Percentiles rank a stretch among this genome's conserved stretches.
phyloP scores from a whole-genome alignment of 768 basidiomycete genomes.

The Mycena haematopus region DNA sequence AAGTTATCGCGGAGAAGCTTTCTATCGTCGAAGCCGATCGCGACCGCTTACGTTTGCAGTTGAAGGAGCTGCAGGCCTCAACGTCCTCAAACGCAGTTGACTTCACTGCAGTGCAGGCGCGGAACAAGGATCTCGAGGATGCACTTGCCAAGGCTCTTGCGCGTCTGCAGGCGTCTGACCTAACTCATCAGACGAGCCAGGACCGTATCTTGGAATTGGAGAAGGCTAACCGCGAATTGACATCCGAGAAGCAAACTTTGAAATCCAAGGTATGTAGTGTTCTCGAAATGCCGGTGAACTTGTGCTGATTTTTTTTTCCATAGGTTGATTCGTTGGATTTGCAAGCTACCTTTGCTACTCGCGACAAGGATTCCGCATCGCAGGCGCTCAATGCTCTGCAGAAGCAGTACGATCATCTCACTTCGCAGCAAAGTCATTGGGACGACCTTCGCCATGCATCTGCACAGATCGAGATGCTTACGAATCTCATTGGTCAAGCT shows the following conservation, averaged over 20 bases:
- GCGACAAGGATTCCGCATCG: conserved; percentile 66
- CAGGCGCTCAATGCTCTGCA: conserved; percentile 60
- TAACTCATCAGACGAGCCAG: conserved; percentile 63
- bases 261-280: conserved; percentile 60
- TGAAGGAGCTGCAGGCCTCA: conserved; percentile 59
- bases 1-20: conserved; percentile 69
- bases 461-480: conserved; percentile 75
- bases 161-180: conserved; percentile 76
- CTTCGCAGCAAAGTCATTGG: conserved; percentile 76
- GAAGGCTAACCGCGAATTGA: conserved; percentile 59
- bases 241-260: conserved; percentile 60
- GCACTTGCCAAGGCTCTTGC: conserved; percentile 77
- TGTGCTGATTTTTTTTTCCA: conserved; percentile 26
- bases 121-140: conserved; percentile 70
- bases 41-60: conserved; percentile 60
- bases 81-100: conserved; percentile 53
- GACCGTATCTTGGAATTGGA: conserved; percentile 70
- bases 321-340: conserved; percentile 70
- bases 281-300: neutral
- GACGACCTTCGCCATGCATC: conserved; percentile 73
- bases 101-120: conserved; percentile 51
- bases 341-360: conserved; percentile 58
- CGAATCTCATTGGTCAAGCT: conserved; percentile 62
- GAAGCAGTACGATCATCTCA: conserved; percentile 63
- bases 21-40: conserved; percentile 66